Conservation (phyloP, 768 basidiomycete genomes). For the Clitopilus passeckerianus region DNA sequence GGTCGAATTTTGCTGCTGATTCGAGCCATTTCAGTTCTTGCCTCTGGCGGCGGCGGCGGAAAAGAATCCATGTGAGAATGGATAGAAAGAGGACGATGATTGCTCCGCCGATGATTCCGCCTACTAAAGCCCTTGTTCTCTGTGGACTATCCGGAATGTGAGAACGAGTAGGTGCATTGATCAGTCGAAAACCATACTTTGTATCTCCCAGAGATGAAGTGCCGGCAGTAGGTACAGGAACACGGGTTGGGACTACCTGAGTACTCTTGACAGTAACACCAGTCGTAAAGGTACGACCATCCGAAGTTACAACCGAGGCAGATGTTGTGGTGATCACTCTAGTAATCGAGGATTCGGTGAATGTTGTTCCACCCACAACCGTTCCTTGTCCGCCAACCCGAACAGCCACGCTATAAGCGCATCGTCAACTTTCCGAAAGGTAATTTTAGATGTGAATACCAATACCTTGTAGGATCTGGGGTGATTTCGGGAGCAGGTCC, state of each 20-base stretch:
- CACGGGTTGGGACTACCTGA: slow-evolving; percentile 4
- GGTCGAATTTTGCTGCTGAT: slow-evolving; percentile 2
- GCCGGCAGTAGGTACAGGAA: slow-evolving; percentile 3
- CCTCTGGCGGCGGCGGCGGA: slow-evolving; percentile 13
- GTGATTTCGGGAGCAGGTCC: not conserved
- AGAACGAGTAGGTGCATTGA: not conserved
- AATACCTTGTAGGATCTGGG: not conserved
- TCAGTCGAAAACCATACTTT: not conserved
- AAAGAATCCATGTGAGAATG: slow-evolving; percentile 6
- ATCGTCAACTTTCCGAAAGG: not conserved
- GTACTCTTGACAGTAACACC: slow-evolving; percentile 2
- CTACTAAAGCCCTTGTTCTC: slow-evolving; percentile 9
- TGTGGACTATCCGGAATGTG: slow-evolving; percentile 3
- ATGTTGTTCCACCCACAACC: not conserved
- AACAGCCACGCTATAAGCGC: not conserved
- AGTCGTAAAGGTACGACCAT: not conserved
- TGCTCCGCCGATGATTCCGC: slow-evolving; percentile 12
- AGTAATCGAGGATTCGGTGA: slow-evolving; percentile 1
- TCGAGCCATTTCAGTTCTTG: slow-evolving; percentile 6
- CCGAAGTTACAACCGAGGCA: slow-evolving; percentile 4
- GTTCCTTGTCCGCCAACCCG: not conserved
- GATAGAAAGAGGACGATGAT: slow-evolving; percentile 9
- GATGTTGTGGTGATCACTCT: slow-evolving; percentile 4
- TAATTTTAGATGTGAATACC: not conserved
- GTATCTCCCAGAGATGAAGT: not conserved